Evolutionary conservation across 2,329 filamentous ascomycete species (phyloP), one percentile per base, ranked within the genome.

Genomic region (Xylariomycetidae sp.): DNA sequence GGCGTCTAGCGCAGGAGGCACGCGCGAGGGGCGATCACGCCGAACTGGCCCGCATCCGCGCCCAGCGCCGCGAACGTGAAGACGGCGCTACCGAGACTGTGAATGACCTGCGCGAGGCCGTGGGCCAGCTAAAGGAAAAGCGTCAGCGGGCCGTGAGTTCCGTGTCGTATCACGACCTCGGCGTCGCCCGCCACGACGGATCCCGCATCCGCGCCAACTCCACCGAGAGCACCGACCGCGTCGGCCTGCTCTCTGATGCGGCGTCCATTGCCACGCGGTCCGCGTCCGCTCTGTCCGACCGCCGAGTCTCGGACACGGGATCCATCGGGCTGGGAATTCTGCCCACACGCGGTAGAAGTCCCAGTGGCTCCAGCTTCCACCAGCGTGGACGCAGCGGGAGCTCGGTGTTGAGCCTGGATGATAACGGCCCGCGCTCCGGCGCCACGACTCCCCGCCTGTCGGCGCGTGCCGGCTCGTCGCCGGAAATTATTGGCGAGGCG

Each of bases 101-200:
- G 26, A 72, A 80, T 19, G 76, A 77, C 10, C 60, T 78, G 22
- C 69, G 76, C 13, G 57, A 60, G n/a, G 62, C 70, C 20, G 72
- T 78, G 40, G 67, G 71, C 8, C 66, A 71, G 8, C 62, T 77
- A 26, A 76, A 74, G 49, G 68, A 72, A 10, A 67, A 68, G 40
- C 70, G 84, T 13, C 74, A 82, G 36, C 70, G 81, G 17, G 72
- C 82, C 12, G 78, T 87, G 4, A 85, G 82, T 27, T 81, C 78
- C 35, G 85, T 92, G 13, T 78, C 79, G 26, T 92, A 92, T 48
- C 82, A 74, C 8, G 82, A 85, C 25, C 58, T 92, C 4, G 85
- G 85, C 20, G 74, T 89, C 10, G 84, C 82, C 1, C 70, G 82
- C 27, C 83, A 85, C 48, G 85, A 92, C 48, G 85, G 85, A 31